Evolutionary conservation across 805 yeast genomes (phyloP).

Genomic region (Yarrowia osloensis): DNA sequence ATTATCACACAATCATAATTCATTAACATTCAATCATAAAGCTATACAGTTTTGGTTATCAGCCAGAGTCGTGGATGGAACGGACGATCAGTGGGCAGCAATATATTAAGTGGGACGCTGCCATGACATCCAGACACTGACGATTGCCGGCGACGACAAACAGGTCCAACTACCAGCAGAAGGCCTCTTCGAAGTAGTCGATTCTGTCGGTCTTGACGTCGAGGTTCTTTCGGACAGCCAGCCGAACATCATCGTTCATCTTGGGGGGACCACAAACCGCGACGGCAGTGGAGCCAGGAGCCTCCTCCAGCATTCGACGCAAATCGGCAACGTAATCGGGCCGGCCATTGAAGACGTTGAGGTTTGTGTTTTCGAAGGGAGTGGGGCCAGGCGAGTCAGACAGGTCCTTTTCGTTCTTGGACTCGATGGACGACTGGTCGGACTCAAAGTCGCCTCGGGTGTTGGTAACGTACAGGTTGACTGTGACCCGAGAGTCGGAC

Average conservation of each 20-base stretch:
- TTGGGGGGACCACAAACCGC: conserved; percentile 39
- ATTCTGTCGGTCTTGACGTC: conserved; percentile 50
- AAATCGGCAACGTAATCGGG: not conserved
- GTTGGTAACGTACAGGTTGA: conserved; percentile 13
- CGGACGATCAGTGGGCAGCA: not conserved
- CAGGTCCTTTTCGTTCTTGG: not conserved
- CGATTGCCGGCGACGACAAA: no score
- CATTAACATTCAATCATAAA: conserved; percentile 1
- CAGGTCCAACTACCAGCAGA: conserved; percentile 55
- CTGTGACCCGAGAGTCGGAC: not conserved
- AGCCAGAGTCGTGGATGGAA: not conserved
- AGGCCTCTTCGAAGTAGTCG: conserved; percentile 70
- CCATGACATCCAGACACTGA: no score
- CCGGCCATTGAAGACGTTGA: not conserved
- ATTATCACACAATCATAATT: not conserved
- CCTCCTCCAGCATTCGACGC: conserved; percentile 4
- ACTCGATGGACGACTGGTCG: conserved; percentile 1
- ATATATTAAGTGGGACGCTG: not conserved
- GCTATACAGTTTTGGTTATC: not conserved
- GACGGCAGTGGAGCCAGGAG: conserved; percentile 1
- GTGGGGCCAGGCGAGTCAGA: not conserved
- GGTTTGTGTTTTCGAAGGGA: not conserved
- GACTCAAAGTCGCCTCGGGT: not conserved
- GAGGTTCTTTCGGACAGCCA: conserved; percentile 49
- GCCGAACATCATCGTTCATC: conserved; percentile 60